Base-by-base conservation (phyloP, 148 eudicot genomes). In the Arbutus unedo region DNA sequence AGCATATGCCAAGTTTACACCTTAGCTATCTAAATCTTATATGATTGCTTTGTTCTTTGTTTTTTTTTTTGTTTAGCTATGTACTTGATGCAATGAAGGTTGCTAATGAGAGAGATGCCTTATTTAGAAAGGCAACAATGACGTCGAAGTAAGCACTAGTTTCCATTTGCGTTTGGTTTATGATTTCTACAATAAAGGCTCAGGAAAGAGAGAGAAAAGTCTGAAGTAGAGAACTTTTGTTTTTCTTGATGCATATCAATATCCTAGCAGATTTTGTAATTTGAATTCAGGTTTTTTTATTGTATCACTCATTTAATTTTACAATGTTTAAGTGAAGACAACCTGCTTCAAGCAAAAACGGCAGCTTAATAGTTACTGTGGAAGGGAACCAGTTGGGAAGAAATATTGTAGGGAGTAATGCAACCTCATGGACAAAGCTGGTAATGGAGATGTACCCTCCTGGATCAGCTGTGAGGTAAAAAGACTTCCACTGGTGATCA, bases 11-110 rank as follows among this genome's bases (percentile, higher is more conserved):
- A 43, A 62, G 77, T 55, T 41, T 71, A 56, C 21, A 1, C 79
- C 23, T 51, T 54, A n/a, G 44, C 8, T 81, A 10, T 60, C 47
- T 76, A 4, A 41, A 10, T 60, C 47, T 76, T 3, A 56, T 72
- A 4, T 54, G 57, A 82, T 60, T 62, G 9, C 57, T 59, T 76
- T 44, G 11, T 64, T 14, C 25, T 74, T 49, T 25, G 77, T 25
- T 78, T 38, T 79, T 76, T 3, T 78, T 8, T 49, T 71, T 31
- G 38, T 57, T 45, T 83, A 94, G 98, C 54, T 96, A 90, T 85
- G 98, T 94, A 53, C 88, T 93, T 86, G 93, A 94, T 89, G 96
- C 97, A 72, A 93, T 93, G 94, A 93, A 95, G 89, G 92, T 87
- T 75, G 77, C 87, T 75, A 86, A 83, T 82, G 95, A 91, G 84